A percentile compares a stretch with the other conserved stretches of the same genome.
Evolutionary conservation across 1,284 basidiomycete genomes (phyloP).

Genomic region (Boletus coffeatus): DNA sequence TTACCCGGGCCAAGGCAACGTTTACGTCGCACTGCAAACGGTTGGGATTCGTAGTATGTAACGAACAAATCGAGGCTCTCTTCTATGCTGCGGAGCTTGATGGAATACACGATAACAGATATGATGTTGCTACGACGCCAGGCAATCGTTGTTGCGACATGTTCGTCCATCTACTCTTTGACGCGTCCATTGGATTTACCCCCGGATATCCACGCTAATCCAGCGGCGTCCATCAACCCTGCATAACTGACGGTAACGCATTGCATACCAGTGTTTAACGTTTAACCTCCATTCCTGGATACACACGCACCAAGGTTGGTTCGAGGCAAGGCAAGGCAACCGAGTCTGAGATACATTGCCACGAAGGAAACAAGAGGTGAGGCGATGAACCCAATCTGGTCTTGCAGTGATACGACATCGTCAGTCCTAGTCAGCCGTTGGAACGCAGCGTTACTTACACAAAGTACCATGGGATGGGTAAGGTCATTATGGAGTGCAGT

Average conservation of each 20-base stretch:
- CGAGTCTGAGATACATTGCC: constrained; percentile 33
- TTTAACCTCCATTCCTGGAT: constrained; percentile 29
- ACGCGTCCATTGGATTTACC: constrained; percentile 9
- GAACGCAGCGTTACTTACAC: not conserved
- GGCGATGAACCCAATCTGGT: constrained; percentile 44
- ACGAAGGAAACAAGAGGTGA: constrained; percentile 45
- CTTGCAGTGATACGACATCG: constrained; percentile 29
- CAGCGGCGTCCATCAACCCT: constrained; percentile 14
- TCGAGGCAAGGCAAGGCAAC: constrained; percentile 33
- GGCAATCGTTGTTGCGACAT: not conserved
- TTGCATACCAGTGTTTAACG: constrained; percentile 12
- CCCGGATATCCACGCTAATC: constrained; percentile 3
- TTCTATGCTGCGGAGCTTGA: no score
- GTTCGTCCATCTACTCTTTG: constrained; percentile 11
- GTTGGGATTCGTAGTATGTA: no score
- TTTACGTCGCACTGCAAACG: no score
- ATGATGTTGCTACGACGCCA: no score
- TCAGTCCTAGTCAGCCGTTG: not conserved
- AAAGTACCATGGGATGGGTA: constrained; percentile 17
- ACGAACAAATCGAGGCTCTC: no score
- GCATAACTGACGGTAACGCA: constrained; percentile 16
- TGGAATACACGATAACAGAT: no score
- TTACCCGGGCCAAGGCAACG: no score
- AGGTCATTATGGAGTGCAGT: constrained; percentile 17
- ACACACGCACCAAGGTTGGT: constrained; percentile 35